These are phyloP conservation scores for Syzygium syzygioides DNA, from an alignment of 441 rosid genomes.

Conservation along the genomic window DNA sequence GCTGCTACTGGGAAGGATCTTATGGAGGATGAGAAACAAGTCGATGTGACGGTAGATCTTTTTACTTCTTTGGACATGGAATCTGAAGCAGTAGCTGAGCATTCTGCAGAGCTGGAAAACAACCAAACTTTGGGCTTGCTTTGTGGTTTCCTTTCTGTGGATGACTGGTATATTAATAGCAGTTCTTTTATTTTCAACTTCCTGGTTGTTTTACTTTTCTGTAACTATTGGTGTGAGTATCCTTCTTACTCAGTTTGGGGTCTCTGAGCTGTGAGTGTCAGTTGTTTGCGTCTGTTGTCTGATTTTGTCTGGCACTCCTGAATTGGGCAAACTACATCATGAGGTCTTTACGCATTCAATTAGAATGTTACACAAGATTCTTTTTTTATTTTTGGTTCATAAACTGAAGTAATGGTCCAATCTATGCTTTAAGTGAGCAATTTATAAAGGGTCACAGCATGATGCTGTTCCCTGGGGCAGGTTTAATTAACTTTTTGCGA, in stretches of 20 bases:
- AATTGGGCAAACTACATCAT: not conserved
- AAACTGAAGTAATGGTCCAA: not conserved
- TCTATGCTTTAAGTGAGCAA: not conserved
- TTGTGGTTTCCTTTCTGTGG: slow-evolving; percentile 90
- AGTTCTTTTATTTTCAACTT: not conserved
- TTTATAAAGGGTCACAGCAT: not conserved
- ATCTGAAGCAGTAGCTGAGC: slow-evolving; percentile 81
- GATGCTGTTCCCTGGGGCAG: not conserved
- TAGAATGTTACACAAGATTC: not conserved
- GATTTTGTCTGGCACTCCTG: not conserved
- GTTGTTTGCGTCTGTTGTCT: not conserved
- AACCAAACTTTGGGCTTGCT: slow-evolving; percentile 97
- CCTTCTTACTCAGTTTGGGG: not conserved
- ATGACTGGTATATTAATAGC: slow-evolving; percentile 72
- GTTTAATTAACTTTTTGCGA: not conserved
- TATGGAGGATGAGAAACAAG: slow-evolving; percentile 99
- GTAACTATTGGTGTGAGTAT: not conserved
- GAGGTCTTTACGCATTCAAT: not conserved
- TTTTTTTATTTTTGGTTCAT: not conserved
- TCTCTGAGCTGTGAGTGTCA: not conserved
- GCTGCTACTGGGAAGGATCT: slow-evolving; percentile 99
- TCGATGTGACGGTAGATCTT: slow-evolving; percentile 91
- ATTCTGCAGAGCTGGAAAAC: slow-evolving; percentile 74
- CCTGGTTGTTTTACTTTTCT: not conserved
- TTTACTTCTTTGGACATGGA: slow-evolving; percentile 94